A percentile compares a stretch with the other conserved stretches of the same genome.
These are phyloP conservation scores for Teratosphaeria destructans DNA, from an alignment of 2,329 filamentous ascomycete genomes.

Conservation along the genomic window DNA sequence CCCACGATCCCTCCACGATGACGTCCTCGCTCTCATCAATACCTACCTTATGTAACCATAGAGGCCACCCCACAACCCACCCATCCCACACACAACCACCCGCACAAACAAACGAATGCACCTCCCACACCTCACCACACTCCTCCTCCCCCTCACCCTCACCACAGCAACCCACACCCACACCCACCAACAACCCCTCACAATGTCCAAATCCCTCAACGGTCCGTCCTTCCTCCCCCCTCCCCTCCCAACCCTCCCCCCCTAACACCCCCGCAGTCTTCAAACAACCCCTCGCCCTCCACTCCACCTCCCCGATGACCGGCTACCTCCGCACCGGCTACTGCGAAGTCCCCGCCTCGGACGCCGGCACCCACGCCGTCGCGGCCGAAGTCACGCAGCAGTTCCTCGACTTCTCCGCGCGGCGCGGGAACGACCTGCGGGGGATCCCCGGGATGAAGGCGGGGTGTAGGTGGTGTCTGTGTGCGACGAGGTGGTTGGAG, in stretches of 20 bases:
- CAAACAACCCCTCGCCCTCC: slow-evolving; percentile 47
- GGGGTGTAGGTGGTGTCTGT: slow-evolving; percentile 54
- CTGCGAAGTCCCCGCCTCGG: slow-evolving; percentile 44
- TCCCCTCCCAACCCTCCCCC: background rate
- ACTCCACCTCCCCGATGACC: slow-evolving; percentile 48
- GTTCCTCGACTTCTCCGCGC: slow-evolving; percentile 52
- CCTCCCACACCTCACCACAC: background rate
- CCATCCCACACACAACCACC: background rate
- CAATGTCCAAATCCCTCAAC: slow-evolving; percentile 28
- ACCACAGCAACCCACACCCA: slow-evolving; percentile 1
- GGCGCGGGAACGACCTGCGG: slow-evolving; percentile 49
- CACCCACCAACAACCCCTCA: slow-evolving; percentile 8
- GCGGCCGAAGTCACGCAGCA: slow-evolving; percentile 49
- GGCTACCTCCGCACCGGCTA: slow-evolving; percentile 54
- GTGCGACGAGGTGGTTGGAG: slow-evolving; percentile 47
- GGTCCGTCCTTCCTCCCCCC: slow-evolving; percentile 6
- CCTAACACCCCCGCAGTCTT: slow-evolving; percentile 33
- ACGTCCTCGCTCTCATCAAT: background rate
- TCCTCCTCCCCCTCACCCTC: background rate
- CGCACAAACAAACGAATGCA: background rate
- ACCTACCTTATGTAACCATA: background rate
- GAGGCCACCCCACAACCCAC: background rate
- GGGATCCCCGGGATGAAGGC: slow-evolving; percentile 40
- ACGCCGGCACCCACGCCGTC: slow-evolving; percentile 51
- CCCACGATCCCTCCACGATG: background rate